These are phyloP conservation scores for Coniochaeta prunicola DNA, from an alignment of 2,329 filamentous ascomycete species.

Conservation along the genomic window DNA sequence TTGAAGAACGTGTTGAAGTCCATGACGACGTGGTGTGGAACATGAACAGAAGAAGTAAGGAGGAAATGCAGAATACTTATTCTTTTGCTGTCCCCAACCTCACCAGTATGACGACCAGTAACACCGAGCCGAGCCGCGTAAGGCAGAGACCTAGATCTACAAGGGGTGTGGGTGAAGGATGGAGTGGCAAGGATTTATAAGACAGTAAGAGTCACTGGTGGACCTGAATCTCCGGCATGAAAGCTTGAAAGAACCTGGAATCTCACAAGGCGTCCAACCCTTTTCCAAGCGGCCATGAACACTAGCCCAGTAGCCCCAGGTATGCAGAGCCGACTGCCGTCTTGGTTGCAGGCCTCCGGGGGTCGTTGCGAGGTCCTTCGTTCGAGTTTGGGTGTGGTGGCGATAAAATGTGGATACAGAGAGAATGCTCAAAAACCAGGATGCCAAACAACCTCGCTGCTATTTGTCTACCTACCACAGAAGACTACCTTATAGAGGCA, in stretches of 20 bases:
- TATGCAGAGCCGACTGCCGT: neutral
- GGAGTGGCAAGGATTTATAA: neutral
- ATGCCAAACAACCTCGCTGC: too few species aligned
- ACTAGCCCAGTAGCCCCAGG: neutral
- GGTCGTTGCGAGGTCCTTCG: neutral
- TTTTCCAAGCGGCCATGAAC: neutral
- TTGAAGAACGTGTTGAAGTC: slow-evolving; percentile 16
- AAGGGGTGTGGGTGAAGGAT: neutral
- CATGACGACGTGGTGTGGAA: slow-evolving; percentile 9
- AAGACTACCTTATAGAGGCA: too few species aligned
- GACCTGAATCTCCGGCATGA: neutral
- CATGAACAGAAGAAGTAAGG: neutral
- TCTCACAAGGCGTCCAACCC: neutral
- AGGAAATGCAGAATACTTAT: neutral
- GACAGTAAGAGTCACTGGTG: neutral
- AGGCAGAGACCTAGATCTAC: neutral
- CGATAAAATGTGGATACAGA: neutral
- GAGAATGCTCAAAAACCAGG: too few species aligned
- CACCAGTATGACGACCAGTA: neutral
- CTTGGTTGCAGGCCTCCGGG: neutral
- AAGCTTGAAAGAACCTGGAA: neutral
- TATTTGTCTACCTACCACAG: too few species aligned
- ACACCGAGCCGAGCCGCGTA: neutral
- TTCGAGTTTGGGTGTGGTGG: neutral
- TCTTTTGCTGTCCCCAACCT: neutral